Conservation (phyloP, 2,329 filamentous ascomycete species). For the Claviceps monticola region DNA sequence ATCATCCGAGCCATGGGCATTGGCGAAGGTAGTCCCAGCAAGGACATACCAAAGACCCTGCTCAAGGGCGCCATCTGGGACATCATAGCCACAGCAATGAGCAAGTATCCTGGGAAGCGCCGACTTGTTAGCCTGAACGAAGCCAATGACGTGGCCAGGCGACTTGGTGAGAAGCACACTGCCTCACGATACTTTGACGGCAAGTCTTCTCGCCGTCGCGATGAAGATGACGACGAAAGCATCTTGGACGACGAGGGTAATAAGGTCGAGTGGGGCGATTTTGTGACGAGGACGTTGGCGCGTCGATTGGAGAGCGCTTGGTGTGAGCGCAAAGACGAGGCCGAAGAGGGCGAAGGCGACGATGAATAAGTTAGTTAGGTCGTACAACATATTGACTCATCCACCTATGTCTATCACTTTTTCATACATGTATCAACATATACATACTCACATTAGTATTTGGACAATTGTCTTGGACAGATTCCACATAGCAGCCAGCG, state of each 20-base stretch:
- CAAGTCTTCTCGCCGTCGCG: conserved; percentile 15
- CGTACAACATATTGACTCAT: not conserved
- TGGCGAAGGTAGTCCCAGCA: conserved; percentile 6
- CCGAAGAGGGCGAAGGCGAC: conserved; percentile 6
- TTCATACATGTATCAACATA: not conserved
- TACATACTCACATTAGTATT: too few species aligned
- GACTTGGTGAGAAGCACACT: conserved; percentile 36
- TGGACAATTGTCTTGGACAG: not conserved
- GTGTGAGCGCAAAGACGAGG: conserved; percentile 8
- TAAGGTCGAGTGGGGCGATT: conserved; percentile 15
- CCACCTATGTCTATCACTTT: not conserved
- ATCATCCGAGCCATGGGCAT: conserved; percentile 16
- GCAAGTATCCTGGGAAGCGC: conserved; percentile 23
- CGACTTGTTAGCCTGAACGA: conserved; percentile 40
- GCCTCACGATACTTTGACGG: conserved; percentile 23
- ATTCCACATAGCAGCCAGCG: too few species aligned
- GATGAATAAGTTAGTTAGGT: not conserved
- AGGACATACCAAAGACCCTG: conserved; percentile 2
- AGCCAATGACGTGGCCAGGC: conserved; percentile 43
- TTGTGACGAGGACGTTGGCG: conserved; percentile 14
- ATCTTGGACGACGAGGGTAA: conserved; percentile 11
- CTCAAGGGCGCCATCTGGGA: conserved; percentile 19
- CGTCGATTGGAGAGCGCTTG: conserved; percentile 9
- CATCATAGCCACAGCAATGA: conserved; percentile 18
- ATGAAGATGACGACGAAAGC: conserved; percentile 10